Conservation (phyloP, 768 basidiomycete species). For the Fomitopsis pulvina region DNA sequence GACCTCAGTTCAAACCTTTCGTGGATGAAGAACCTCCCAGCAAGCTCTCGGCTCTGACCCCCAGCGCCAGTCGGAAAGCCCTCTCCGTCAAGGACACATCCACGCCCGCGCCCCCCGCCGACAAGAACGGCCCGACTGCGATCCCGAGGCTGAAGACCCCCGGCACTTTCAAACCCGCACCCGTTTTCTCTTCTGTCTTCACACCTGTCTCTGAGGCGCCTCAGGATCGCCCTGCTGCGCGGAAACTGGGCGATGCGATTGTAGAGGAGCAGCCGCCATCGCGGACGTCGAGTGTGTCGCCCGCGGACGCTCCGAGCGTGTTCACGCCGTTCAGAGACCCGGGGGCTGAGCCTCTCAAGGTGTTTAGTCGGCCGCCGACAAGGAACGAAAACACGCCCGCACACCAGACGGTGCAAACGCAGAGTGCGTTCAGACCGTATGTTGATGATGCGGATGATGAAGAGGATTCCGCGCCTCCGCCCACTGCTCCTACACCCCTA, state of each 20-base stretch:
- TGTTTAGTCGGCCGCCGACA: slow-evolving; percentile 63
- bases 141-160: slow-evolving; percentile 4
- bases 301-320: slow-evolving; percentile 5
- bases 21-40: slow-evolving; percentile 43
- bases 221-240: slow-evolving; percentile 7
- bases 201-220: slow-evolving; percentile 32
- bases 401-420: slow-evolving; percentile 6
- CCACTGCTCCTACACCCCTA: not conserved
- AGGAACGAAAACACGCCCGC: slow-evolving; percentile 30
- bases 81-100: slow-evolving; percentile 41
- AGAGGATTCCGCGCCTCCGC: slow-evolving; percentile 2
- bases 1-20: slow-evolving; percentile 57
- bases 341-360: slow-evolving; percentile 38
- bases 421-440: slow-evolving; percentile 32
- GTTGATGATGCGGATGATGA: slow-evolving; percentile 16
- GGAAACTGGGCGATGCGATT: slow-evolving; percentile 8
- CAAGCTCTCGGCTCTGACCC: slow-evolving; percentile 33
- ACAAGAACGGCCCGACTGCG: slow-evolving; percentile 10
- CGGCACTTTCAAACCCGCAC: slow-evolving; percentile 22
- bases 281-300: slow-evolving; percentile 5
- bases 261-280: slow-evolving; percentile 8
- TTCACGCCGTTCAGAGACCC: slow-evolving; percentile 35
- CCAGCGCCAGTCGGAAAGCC: slow-evolving; percentile 31
- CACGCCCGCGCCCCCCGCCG: slow-evolving; percentile 15
- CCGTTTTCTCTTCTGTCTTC: slow-evolving; percentile 65